Evolutionary conservation across 2,329 filamentous ascomycete genomes (phyloP).

Genomic region (Aspergillus fumigatiaffinis): DNA sequence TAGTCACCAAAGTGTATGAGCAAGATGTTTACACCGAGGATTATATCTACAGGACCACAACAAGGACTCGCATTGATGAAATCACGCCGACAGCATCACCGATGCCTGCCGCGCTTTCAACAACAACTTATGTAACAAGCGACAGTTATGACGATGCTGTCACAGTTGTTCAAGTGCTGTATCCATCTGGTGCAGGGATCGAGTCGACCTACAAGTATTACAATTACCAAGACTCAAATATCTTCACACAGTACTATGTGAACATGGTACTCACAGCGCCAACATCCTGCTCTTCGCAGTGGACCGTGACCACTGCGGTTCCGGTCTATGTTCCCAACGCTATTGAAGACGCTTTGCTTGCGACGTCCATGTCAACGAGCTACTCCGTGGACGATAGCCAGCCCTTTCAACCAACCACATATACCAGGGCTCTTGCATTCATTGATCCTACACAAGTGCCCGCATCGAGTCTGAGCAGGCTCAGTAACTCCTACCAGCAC

Average conservation of each 20-base stretch:
- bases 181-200: slow-evolving; percentile 22
- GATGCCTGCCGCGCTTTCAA: slow-evolving; percentile 22
- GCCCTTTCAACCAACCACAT: slow-evolving; percentile 24
- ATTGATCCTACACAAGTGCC: slow-evolving; percentile 29
- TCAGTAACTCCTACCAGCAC: slow-evolving; percentile 18
- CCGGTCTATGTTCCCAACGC: slow-evolving; percentile 14
- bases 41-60: slow-evolving; percentile 6
- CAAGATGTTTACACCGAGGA: slow-evolving; percentile 9
- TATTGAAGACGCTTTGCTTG: slow-evolving; percentile 16
- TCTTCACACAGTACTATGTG: slow-evolving; percentile 22
- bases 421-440: slow-evolving; percentile 22
- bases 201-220: slow-evolving; percentile 1
- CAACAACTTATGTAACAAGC: slow-evolving; percentile 17
- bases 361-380: slow-evolving; percentile 19
- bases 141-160: slow-evolving; percentile 9
- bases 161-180: slow-evolving; percentile 26
- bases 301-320: slow-evolving; percentile 22
- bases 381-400: slow-evolving; percentile 17
- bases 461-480: slow-evolving; percentile 9
- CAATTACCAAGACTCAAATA: slow-evolving; percentile 1
- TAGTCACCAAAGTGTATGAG: slow-evolving; percentile 27
- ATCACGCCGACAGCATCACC: slow-evolving; percentile 22
- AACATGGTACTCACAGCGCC: slow-evolving; percentile 26
- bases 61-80: slow-evolving; percentile 14
- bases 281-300: slow-evolving; percentile 25